These are phyloP conservation scores for Maudiozyma bulderi DNA, from an alignment of 805 yeast genomes.

Conservation along the genomic window DNA sequence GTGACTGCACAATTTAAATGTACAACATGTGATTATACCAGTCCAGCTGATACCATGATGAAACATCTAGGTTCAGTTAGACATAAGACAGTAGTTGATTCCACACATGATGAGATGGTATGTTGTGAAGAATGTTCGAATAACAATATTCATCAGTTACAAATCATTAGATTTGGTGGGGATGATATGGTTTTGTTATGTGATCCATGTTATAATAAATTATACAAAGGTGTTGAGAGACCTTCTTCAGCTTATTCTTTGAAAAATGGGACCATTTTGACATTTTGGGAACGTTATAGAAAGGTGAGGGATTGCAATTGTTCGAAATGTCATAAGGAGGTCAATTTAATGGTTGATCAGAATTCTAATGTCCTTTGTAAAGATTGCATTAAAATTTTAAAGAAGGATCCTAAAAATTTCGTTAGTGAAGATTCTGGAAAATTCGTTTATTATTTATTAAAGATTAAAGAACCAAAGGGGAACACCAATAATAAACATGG, in stretches of 20 bases:
- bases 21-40: constrained; percentile 34
- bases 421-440: constrained; percentile 39
- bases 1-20: constrained; percentile 31
- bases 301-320: constrained; percentile 45
- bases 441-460: constrained; percentile 39
- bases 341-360: constrained; percentile 31
- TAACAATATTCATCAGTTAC: constrained; percentile 43
- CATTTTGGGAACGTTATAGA: constrained; percentile 37
- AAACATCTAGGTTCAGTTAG: constrained; percentile 46
- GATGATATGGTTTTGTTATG: constrained; percentile 46
- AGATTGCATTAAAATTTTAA: constrained; percentile 30
- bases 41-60: constrained; percentile 34
- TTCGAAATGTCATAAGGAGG: constrained; percentile 34
- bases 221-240: constrained; percentile 26
- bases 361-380: constrained; percentile 33
- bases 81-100: constrained; percentile 38
- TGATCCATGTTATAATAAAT: constrained; percentile 35
- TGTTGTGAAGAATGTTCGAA: constrained; percentile 51
- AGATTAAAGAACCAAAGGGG: constrained; percentile 33
- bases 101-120: constrained; percentile 32
- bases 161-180: constrained; percentile 44
- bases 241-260: constrained; percentile 40
- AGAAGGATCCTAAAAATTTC: constrained; percentile 16
- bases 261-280: constrained; percentile 47
- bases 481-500: constrained; percentile 5